phyloP scores from a whole-genome alignment of 2,329 filamentous ascomycete species.

The Didymella pinodella region DNA sequence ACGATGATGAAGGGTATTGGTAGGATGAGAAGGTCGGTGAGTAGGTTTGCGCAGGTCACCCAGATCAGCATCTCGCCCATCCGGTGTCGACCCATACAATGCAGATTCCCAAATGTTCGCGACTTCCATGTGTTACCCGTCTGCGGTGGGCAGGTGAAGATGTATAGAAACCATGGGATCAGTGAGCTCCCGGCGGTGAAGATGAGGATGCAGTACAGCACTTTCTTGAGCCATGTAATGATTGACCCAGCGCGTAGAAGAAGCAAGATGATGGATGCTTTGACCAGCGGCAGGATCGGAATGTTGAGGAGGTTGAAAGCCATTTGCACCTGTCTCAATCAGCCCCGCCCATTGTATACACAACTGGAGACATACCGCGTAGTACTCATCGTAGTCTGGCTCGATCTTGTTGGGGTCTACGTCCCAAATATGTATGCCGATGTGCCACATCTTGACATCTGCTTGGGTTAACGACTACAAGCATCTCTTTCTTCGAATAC shows the following conservation, averaged over 20 bases:
- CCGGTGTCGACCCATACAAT: constrained; percentile 48
- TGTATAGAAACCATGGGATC: constrained; percentile 50
- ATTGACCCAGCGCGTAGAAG: constrained; percentile 51
- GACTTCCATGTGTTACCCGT: constrained; percentile 53
- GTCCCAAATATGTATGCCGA: constrained; percentile 49
- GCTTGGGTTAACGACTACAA: constrained; percentile 1
- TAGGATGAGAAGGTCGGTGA: constrained; percentile 53
- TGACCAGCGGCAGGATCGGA: constrained; percentile 52
- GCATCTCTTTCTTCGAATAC: constrained; percentile 14
- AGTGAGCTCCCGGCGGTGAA: constrained; percentile 48
- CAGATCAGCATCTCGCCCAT: constrained; percentile 52
- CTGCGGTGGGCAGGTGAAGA: constrained; percentile 51
- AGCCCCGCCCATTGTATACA: constrained; percentile 7
- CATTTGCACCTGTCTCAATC: constrained; percentile 40
- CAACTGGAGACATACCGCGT: constrained; percentile 33
- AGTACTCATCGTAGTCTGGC: constrained; percentile 49
- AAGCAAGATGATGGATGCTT: constrained; percentile 52
- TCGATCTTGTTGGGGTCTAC: constrained; percentile 46
- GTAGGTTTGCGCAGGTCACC: constrained; percentile 53
- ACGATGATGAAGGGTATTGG: constrained; percentile 54
- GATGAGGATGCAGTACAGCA: constrained; percentile 48
- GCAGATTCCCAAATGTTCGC: constrained; percentile 49
- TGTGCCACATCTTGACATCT: constrained; percentile 52
- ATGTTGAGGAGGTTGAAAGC: constrained; percentile 53
- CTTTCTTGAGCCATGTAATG: constrained; percentile 49